Evolutionary conservation across 202 grass and related monocot genomes (phyloP).

Genomic region (Eragrostis tef): DNA sequence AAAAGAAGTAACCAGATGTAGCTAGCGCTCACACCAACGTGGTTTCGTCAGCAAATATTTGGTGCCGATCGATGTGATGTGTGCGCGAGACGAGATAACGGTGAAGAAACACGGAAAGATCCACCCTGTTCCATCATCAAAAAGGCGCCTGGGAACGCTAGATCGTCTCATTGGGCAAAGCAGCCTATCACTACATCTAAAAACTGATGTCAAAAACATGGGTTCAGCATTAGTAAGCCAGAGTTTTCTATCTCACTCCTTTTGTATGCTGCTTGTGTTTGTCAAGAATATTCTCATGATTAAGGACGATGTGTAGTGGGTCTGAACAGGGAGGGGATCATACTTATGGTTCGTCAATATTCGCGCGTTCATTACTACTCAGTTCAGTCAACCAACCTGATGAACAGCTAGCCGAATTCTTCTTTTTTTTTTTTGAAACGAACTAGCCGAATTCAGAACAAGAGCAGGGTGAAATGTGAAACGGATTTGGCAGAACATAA

Average conservation of each 20-base stretch:
- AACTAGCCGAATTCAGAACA: background rate
- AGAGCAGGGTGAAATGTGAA: background rate
- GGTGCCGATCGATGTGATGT: constrained; percentile 23
- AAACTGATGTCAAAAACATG: background rate
- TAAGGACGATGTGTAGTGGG: background rate
- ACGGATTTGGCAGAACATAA: background rate
- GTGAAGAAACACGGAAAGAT: constrained; percentile 15
- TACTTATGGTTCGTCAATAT: background rate
- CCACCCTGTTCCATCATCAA: constrained; percentile 21
- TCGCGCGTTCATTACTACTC: background rate
- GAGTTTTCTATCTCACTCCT: no score
- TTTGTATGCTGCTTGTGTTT: background rate
- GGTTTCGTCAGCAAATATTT: background rate
- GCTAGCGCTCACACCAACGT: constrained; percentile 27
- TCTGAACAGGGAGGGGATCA: background rate
- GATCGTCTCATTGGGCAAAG: background rate
- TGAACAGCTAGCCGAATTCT: background rate
- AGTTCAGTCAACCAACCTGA: background rate
- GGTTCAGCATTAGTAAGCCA: background rate
- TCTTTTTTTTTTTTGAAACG: no score
- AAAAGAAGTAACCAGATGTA: constrained; percentile 23
- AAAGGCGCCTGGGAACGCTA: background rate
- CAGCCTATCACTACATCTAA: background rate
- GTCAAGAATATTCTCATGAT: background rate
- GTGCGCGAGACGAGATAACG: constrained; percentile 28